Percentiles rank a stretch among this genome's conserved stretches.
Evolutionary conservation across 2,329 filamentous ascomycete genomes (phyloP).

Genomic region (Claviceps spartinae): DNA sequence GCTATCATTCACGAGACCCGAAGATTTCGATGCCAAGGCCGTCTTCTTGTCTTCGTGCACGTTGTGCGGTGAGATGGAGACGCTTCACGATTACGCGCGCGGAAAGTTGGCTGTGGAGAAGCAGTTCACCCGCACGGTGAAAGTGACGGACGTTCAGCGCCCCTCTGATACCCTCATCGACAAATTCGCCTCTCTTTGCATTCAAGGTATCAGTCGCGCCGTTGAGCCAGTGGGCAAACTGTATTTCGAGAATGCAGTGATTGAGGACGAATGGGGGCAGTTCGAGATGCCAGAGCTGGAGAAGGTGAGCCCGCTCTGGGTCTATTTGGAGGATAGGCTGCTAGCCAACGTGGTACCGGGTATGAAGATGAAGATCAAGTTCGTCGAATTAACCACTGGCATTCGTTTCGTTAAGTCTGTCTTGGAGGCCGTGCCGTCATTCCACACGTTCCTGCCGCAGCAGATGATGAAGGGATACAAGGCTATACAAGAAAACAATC

Average conservation of each 20-base stretch:
- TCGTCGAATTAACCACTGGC: constrained; percentile 48
- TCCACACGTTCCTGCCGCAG: constrained; percentile 53
- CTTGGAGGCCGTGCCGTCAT: constrained; percentile 41
- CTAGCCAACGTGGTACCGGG: constrained; percentile 44
- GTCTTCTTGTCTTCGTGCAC: constrained; percentile 32
- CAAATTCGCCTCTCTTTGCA: constrained; percentile 29
- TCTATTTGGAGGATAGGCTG: constrained; percentile 54
- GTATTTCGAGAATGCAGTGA: constrained; percentile 27
- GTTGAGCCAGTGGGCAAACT: constrained; percentile 32
- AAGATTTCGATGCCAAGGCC: constrained; percentile 27
- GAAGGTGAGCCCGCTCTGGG: constrained; percentile 19
- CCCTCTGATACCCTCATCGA: constrained; percentile 27
- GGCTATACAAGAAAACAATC: constrained; percentile 32
- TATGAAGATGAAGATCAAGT: constrained; percentile 43
- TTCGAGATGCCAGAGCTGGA: constrained; percentile 9
- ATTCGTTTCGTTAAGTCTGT: constrained; percentile 51
- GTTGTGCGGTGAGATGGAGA: constrained; percentile 20
- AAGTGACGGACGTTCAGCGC: constrained; percentile 40
- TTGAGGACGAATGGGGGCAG: constrained; percentile 35
- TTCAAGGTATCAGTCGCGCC: constrained; percentile 17
- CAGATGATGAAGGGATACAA: constrained; percentile 56
- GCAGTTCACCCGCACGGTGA: constrained; percentile 42
- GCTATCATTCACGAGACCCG: constrained; percentile 17
- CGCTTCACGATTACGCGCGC: constrained; percentile 16
- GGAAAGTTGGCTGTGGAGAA: constrained; percentile 22